Percentiles rank a stretch among this genome's conserved stretches.
Evolutionary conservation across 2,329 filamentous ascomycete species (phyloP).

Genomic region (Neofusicoccum ribis): DNA sequence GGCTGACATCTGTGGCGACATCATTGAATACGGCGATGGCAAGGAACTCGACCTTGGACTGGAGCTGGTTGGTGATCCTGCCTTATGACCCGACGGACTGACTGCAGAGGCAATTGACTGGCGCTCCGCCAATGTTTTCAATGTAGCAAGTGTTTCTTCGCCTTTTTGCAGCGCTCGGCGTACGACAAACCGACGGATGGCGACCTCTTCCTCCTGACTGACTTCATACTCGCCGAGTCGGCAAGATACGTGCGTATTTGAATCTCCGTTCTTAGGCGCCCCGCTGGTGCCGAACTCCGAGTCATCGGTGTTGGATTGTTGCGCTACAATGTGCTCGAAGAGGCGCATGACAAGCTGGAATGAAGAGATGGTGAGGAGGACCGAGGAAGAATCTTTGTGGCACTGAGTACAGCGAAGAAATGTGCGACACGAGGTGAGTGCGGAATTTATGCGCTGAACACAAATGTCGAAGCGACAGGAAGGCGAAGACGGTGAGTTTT

Average conservation of each 20-base stretch:
- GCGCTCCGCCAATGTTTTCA: neutral
- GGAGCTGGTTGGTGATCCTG: neutral
- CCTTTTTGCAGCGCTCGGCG: neutral
- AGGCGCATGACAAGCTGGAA: constrained; percentile 1
- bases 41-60: neutral
- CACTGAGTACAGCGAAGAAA: neutral
- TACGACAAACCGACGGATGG: neutral
- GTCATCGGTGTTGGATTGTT: neutral
- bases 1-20: neutral
- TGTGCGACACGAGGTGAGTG: neutral
- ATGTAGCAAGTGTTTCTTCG: neutral
- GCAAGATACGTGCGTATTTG: neutral
- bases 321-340: neutral
- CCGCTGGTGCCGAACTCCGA: neutral
- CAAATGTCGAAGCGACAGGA: neutral
- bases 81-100: neutral
- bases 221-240: constrained; percentile 1
- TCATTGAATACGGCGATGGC: neutral
- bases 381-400: neutral
- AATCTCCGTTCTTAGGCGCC: neutral
- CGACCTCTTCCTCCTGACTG: neutral
- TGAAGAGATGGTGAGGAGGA: neutral
- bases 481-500: neutral
- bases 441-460: neutral
- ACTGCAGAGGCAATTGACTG: no score